phyloP scores from a whole-genome alignment of 306 rosid genomes.

The Quercus aquifolioides region DNA sequence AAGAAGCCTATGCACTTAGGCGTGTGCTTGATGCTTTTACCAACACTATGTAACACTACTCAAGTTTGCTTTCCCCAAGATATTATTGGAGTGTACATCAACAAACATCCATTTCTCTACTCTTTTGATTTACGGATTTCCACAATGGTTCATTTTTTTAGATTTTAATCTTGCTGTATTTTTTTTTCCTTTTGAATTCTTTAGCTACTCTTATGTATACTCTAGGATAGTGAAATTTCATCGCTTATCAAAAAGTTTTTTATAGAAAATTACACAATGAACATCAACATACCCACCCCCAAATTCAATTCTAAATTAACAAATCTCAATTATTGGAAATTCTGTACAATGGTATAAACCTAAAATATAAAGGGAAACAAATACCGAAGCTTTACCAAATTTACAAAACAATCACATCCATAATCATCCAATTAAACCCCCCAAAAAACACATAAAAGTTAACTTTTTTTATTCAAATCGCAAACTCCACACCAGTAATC shows the following conservation, averaged over 20 bases:
- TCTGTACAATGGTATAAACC: not conserved
- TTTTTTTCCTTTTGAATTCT: no score
- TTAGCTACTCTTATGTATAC: no score
- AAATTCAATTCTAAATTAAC: not conserved
- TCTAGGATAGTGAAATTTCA: no score
- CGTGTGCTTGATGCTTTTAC: no score
- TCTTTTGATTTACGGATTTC: no score
- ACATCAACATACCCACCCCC: not conserved
- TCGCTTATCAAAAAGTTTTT: not conserved
- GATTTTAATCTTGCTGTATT: no score
- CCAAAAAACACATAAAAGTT: not conserved
- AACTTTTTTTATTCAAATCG: constrained; percentile 26
- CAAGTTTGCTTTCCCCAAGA: no score
- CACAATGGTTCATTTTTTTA: no score
- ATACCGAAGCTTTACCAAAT: not conserved
- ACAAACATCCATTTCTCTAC: no score
- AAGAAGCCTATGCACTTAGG: no score
- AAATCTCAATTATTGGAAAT: not conserved
- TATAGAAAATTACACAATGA: not conserved
- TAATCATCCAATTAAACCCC: not conserved
- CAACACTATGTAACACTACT: no score
- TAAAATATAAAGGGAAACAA: not conserved
- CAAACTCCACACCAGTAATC: constrained; percentile 14
- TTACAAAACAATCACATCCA: not conserved
- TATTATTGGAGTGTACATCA: no score